phyloP scores from a whole-genome alignment of 2,329 filamentous ascomycete genomes.

The Pseudocercospora macadamiae region DNA sequence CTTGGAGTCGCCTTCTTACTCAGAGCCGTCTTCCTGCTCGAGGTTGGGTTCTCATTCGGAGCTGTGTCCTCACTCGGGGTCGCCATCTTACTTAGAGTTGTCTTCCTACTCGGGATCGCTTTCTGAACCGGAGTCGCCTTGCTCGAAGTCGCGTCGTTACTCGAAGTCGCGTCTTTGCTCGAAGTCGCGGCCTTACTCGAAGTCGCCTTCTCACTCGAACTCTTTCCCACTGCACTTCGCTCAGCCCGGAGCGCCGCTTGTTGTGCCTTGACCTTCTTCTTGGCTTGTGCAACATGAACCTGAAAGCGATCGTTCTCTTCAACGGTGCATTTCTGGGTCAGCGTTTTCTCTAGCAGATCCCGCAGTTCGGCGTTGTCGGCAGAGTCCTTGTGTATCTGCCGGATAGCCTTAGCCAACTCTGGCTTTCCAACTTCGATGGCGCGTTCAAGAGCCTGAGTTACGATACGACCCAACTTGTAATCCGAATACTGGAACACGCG shows the following conservation, averaged over 20 bases:
- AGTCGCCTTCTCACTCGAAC: not conserved
- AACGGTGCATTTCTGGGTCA: constrained; percentile 43
- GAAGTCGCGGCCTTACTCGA: too few species aligned
- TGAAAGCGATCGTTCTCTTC: constrained; percentile 45
- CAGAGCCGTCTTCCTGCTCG: too few species aligned
- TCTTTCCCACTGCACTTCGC: not conserved
- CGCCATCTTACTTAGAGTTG: too few species aligned
- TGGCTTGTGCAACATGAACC: constrained; percentile 43
- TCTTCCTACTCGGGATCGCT: too few species aligned
- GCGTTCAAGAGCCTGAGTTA: constrained; percentile 45
- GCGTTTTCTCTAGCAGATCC: constrained; percentile 44
- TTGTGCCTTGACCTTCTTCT: constrained; percentile 37
- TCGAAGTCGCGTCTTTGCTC: too few species aligned
- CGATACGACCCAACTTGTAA: constrained; percentile 28
- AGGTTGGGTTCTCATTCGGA: too few species aligned
- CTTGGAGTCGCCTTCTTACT: too few species aligned
- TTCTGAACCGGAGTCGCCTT: too few species aligned
- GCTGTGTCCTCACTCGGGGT: too few species aligned
- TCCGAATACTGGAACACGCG: constrained; percentile 18
- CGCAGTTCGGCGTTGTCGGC: constrained; percentile 40
- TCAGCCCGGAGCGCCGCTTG: not conserved
- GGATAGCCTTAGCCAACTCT: constrained; percentile 42
- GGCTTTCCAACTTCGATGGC: constrained; percentile 40
- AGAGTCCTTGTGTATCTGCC: constrained; percentile 45
- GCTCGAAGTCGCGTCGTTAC: too few species aligned